Evolutionary conservation across 2,329 filamentous ascomycete species (phyloP).

Genomic region (Dactylellina sp.): DNA sequence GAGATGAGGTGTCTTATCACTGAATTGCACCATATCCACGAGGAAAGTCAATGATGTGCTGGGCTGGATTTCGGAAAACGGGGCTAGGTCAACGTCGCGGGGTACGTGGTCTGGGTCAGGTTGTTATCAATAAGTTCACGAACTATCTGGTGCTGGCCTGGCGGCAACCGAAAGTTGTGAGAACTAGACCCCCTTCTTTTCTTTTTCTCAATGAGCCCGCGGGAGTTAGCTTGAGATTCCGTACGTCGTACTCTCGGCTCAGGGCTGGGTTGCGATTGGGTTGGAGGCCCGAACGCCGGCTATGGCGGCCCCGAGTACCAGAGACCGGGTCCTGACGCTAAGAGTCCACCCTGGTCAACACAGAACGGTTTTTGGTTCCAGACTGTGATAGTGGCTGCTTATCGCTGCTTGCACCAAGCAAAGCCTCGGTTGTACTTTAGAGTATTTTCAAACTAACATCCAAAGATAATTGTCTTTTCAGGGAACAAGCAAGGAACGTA

Average conservation of each 20-base stretch:
- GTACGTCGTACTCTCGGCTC: constrained; percentile 23
- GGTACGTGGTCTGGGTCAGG: not conserved
- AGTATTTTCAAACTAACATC: constrained; percentile 8
- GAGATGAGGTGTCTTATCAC: constrained; percentile 33
- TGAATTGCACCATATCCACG: constrained; percentile 17
- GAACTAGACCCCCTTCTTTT: constrained; percentile 11
- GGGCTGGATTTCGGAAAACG: not conserved
- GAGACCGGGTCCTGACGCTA: constrained; percentile 23
- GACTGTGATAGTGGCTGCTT: constrained; percentile 45
- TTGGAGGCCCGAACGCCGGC: constrained; percentile 37
- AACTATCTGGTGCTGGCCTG: constrained; percentile 3
- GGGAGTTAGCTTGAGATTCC: too few species aligned
- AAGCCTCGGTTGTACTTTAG: constrained; percentile 32
- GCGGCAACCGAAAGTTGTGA: constrained; percentile 13
- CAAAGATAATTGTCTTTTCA: constrained; percentile 18
- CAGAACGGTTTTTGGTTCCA: constrained; percentile 26
- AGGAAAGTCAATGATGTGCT: constrained; percentile 5
- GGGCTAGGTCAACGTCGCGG: not conserved
- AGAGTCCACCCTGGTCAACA: constrained; percentile 18
- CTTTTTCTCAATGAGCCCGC: too few species aligned
- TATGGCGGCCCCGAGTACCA: constrained; percentile 47
- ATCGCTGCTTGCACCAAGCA: constrained; percentile 22
- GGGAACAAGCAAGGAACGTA: constrained; percentile 18
- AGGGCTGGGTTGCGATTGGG: constrained; percentile 16
- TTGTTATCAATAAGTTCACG: constrained; percentile 16